Evolutionary conservation across 805 yeast species (phyloP), one percentile per base, ranked within the genome.

Genomic region (Ogataea glucozyma): DNA sequence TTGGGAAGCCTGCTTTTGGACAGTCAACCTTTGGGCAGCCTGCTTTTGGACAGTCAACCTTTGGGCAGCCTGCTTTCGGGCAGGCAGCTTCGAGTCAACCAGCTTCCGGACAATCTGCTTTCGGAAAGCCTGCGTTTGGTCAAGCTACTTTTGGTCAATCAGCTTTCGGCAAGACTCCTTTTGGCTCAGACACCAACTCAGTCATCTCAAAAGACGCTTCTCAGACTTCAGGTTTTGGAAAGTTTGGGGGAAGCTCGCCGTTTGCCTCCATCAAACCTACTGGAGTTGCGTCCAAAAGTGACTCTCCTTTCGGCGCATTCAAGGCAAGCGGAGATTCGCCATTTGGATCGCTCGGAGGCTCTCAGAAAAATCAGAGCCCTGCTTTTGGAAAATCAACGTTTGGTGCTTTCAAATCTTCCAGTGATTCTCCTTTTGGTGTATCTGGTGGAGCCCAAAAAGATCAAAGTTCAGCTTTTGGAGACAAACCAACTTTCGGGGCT

Each of bases 1-100:
- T 26, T 19, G 39, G 24, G 7, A 19, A 14, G 17, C 45, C 66
- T 9, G 38, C 58, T 2, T 62, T 59, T 40, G 67, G 65, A 11
- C 29, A 14, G 13, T 16, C 66, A 7, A 37, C 58, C 2, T 62
- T 59, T 40, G 67, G 65, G 8, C 22, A 14, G 13, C 12, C 66
- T 8, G 38, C 58, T 1, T 62, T 59, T 40, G 67, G 65, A 11
- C 22, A 14, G 13, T 23, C 66, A 9, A 37, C 58, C 2, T 61
- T 24, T 8, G 31, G 14, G 10, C 38, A 58, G 11, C 27, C 54
- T 26, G 43, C 51, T 7, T 56, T 58, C 49, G 60, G 57, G 8
- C 27, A 40, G 17, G 24, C 51, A 19, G 31, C 52, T 1, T 52
- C 43, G 18, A 53, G 42, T 24, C 22, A 31, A 27, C 31, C 47